Base-by-base conservation (phyloP, 768 basidiomycete species). In the Candolleomyces eurysporus region DNA sequence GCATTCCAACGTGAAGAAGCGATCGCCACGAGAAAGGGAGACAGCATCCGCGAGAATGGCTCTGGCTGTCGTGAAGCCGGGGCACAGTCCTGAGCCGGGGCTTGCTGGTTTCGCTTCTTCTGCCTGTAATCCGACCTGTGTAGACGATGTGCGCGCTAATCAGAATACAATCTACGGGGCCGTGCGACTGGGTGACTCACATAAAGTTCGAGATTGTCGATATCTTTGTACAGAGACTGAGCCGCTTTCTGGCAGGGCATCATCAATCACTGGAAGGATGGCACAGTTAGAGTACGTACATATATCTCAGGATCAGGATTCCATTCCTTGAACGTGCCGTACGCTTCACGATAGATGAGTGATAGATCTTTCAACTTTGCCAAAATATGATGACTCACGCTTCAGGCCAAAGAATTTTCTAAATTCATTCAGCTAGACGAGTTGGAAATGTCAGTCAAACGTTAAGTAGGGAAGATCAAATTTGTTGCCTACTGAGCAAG, bases 11-110 rank as follows among this genome's bases (percentile, higher is more conserved):
- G 92, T 92, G 64, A 91, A 73, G 76, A 90, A 93, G 5, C 89
- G 84, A 69, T 94, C 92, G 7, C 92, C 91, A 36, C 92, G 84
- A 32, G 83, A 84, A 60, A 94, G 77, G 63, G 81, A 85, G 40
- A 92, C 87, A 2, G 91, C 91, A 69, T 92, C 91, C 11, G 87
- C 80, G 14, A 95, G 78, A 64, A 95, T 94, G n/a, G 91, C 89
- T 48, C 92, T 81, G 7, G 91, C 91, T 64, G 91, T 88, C 5
- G 92, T 93, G 75, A 86, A 92, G 30, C 91, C 90, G 5, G 91
- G 91, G 70, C 91, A 92, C 5, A 93, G 69, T 11, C 91, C 92
- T 6, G 89, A 86, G 7, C 91, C 92, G 1, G 84, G 81, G 22
- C 79, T 78, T 6, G 86, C 82, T 2, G 66, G 63, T 68, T 92